Evolutionary conservation across 108 stramenopile genomes (phyloP), one percentile per base, ranked within the genome.

Genomic region (Skeletonema grethae): DNA sequence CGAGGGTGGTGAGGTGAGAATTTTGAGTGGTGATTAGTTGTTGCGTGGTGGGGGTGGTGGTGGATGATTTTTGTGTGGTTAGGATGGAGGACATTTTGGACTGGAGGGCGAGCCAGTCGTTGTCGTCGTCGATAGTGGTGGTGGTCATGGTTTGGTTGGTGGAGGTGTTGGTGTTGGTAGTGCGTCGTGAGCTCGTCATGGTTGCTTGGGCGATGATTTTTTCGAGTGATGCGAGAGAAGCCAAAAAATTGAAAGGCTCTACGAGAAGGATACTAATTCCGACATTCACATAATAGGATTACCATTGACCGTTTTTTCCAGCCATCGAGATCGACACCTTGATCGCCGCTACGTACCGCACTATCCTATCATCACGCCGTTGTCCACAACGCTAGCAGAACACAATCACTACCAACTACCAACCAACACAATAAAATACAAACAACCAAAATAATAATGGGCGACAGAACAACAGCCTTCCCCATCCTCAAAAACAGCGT

Each of bases 401-500:
- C 25, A 28, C 25, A 28, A 28, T 28, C 25, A 28, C 25, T 1
- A 28, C 0, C 25, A 28, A 28, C 25, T 28, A 28, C 1, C 25
- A 28, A 28, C 25, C 25, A 28, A 28, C 25, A 28, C 25, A 28
- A 28, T 22, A 53, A 50, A 4, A 22, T 7, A 53, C 0, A 53
- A 53, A 7, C 15, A 22, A 7, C 18, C 18, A 53, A 0, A 53
- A 53, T n/a, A n/a, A n/a, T n/a, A n/a, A n/a, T 53, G 50, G 7
- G 8, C 41, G 41, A 43, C 41, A 10, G 41, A 43, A 6, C 50
- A 53, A 53, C 15, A 28, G 22, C 15, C 15, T 97, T 94, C 71
- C 96, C 96, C 25, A 59, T 94, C 25, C 88, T 97, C 31, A 94
- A 95, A 69, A 86, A 84, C 57, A 46, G 83, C 12, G 89, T 90